phyloP scores from a whole-genome alignment of 768 basidiomycete genomes.

The Lactarius sanguifluus region DNA sequence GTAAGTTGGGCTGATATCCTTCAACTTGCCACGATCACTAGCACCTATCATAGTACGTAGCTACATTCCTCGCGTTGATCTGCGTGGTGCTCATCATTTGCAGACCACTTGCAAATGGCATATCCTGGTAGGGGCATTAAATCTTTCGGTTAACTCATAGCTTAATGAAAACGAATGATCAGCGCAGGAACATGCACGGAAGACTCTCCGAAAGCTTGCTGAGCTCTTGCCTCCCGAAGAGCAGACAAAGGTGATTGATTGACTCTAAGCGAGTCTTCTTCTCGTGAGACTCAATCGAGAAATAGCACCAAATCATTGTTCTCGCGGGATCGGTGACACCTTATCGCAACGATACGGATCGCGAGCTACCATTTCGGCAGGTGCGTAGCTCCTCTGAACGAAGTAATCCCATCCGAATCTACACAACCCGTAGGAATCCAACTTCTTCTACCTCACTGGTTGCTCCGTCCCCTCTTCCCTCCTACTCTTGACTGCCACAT shows the following conservation, averaged over 20 bases:
- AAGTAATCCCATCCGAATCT: conserved; percentile 27
- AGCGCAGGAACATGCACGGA: conserved; percentile 55
- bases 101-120: not conserved
- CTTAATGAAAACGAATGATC: not conserved
- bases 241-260: conserved; percentile 50
- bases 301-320: conserved; percentile 66
- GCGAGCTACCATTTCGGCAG: conserved; percentile 68
- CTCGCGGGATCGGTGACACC: conserved; percentile 62
- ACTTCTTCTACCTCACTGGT: conserved; percentile 86
- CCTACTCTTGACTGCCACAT: conserved; percentile 58
- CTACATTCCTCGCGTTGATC: not conserved
- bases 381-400: conserved; percentile 32
- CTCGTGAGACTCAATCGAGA: not conserved
- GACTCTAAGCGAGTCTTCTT: not conserved
- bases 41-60: not conserved
- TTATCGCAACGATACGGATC: conserved; percentile 81
- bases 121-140: conserved; percentile 13
- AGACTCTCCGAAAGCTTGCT: conserved; percentile 53
- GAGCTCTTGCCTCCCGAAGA: conserved; percentile 50
- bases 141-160: not conserved
- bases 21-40: not conserved
- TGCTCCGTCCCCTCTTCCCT: conserved; percentile 72
- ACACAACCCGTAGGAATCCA: conserved; percentile 56
- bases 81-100: not conserved
- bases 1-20: not conserved